These are phyloP conservation scores for Ogataea naganishii DNA, from an alignment of 805 yeast species.

Conservation along the genomic window DNA sequence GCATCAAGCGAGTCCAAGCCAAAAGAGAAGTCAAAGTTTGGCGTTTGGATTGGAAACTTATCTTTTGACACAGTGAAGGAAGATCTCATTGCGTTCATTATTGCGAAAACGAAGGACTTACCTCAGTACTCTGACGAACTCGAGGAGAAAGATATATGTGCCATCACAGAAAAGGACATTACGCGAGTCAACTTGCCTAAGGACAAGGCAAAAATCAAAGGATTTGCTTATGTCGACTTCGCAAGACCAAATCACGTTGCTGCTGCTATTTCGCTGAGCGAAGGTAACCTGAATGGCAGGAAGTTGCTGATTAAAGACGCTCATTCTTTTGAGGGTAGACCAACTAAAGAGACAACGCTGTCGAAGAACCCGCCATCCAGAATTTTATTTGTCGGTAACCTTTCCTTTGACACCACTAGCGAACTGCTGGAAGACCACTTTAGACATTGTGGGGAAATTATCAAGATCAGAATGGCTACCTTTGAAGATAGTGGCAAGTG, in stretches of 20 bases:
- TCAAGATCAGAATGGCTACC: constrained; percentile 90
- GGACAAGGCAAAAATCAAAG: constrained; percentile 58
- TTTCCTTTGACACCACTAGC: constrained; percentile 85
- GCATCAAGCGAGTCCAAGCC: constrained; percentile 6
- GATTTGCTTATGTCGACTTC: constrained; percentile 90
- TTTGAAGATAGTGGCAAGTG: constrained; percentile 94
- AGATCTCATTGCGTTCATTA: constrained; percentile 58
- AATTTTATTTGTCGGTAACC: constrained; percentile 85
- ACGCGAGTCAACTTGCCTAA: constrained; percentile 76
- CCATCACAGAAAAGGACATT: constrained; percentile 50
- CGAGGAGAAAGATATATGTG: constrained; percentile 18
- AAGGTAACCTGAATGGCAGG: constrained; percentile 70
- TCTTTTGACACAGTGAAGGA: constrained; percentile 77
- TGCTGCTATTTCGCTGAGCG: constrained; percentile 60
- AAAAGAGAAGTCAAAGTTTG: constrained; percentile 42
- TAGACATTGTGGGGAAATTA: constrained; percentile 85
- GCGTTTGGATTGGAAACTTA: constrained; percentile 93
- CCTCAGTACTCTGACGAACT: constrained; percentile 19
- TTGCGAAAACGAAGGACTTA: constrained; percentile 42
- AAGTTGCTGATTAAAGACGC: constrained; percentile 79
- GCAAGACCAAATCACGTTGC: constrained; percentile 48
- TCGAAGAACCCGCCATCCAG: constrained; percentile 83
- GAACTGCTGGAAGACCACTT: constrained; percentile 73
- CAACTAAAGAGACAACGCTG: constrained; percentile 38
- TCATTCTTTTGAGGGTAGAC: constrained; percentile 80